These are phyloP conservation scores for Xylaria sp. DNA, from an alignment of 2,329 filamentous ascomycete species.

Conservation along the genomic window DNA sequence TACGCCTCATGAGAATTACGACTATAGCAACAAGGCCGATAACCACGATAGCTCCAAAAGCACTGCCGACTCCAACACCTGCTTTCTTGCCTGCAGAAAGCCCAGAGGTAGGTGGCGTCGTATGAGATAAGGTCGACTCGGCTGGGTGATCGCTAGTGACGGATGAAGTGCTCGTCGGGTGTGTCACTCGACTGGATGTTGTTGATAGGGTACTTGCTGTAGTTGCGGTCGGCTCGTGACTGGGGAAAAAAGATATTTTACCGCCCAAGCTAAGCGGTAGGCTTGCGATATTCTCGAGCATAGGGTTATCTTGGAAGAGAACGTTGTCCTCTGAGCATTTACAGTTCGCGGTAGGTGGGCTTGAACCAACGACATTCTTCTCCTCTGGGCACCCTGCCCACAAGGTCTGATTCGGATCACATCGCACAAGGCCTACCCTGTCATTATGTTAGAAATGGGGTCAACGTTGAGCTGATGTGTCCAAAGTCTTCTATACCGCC, in stretches of 20 bases:
- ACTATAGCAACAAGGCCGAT: slow-evolving; percentile 21
- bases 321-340: slow-evolving; percentile 28
- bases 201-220: slow-evolving; percentile 8
- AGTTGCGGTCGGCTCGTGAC: slow-evolving; percentile 23
- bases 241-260: slow-evolving; percentile 35
- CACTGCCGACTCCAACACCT: slow-evolving; percentile 34
- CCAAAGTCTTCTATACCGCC: not conserved
- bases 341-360: slow-evolving; percentile 36
- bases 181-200: slow-evolving; percentile 7
- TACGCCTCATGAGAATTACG: slow-evolving; percentile 24
- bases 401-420: slow-evolving; percentile 26
- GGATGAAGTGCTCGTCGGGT: slow-evolving; percentile 2
- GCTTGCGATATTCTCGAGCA: slow-evolving; percentile 34
- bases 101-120: not conserved
- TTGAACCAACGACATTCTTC: slow-evolving; percentile 26
- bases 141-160: not conserved
- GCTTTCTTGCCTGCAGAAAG: slow-evolving; percentile 31
- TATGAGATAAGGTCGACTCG: slow-evolving; percentile 9
- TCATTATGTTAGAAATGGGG: slow-evolving; percentile 18
- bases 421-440: slow-evolving; percentile 39
- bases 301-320: slow-evolving; percentile 33
- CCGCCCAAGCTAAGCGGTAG: slow-evolving; percentile 30
- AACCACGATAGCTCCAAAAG: slow-evolving; percentile 24
- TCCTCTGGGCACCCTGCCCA: slow-evolving; percentile 41
- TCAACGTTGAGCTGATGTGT: not conserved